Evolutionary conservation across 176 grass and related monocot genomes (phyloP).

Genomic region (Bolboschoenus planiculmis): DNA sequence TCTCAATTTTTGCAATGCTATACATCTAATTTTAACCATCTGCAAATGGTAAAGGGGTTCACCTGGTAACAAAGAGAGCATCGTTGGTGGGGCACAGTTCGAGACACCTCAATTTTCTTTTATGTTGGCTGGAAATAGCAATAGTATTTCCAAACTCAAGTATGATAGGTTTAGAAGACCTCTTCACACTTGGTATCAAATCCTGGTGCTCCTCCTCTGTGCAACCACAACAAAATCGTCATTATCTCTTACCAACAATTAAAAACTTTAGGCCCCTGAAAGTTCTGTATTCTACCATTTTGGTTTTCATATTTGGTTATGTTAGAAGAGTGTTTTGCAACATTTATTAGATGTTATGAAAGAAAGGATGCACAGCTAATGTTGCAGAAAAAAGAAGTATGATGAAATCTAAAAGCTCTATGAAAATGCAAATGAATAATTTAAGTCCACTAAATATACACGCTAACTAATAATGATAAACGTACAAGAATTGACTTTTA

Average conservation of each 20-base stretch:
- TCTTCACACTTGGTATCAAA: constrained; percentile 52
- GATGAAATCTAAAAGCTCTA: neutral
- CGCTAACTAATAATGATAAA: neutral
- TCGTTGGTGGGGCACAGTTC: constrained; percentile 78
- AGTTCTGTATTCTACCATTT: neutral
- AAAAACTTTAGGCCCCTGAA: neutral
- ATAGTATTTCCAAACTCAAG: constrained; percentile 51
- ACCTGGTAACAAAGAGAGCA: constrained; percentile 86
- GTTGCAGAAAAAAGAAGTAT: neutral
- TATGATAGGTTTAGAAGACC: constrained; percentile 36
- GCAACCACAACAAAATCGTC: constrained; percentile 1
- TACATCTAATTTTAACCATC: neutral
- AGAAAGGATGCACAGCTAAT: neutral
- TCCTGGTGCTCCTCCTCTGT: constrained; percentile 65
- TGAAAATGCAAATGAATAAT: neutral
- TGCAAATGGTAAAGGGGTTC: neutral
- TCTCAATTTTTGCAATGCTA: neutral
- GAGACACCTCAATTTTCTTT: constrained; percentile 84
- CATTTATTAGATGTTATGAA: neutral
- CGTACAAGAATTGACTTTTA: neutral
- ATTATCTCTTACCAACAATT: neutral
- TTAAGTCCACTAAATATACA: neutral
- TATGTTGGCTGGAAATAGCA: constrained; percentile 63
- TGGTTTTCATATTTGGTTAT: neutral
- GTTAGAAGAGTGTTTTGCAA: neutral